These are phyloP conservation scores for Rossbeevera mucosa DNA, from an alignment of 768 basidiomycete genomes.

Conservation along the genomic window DNA sequence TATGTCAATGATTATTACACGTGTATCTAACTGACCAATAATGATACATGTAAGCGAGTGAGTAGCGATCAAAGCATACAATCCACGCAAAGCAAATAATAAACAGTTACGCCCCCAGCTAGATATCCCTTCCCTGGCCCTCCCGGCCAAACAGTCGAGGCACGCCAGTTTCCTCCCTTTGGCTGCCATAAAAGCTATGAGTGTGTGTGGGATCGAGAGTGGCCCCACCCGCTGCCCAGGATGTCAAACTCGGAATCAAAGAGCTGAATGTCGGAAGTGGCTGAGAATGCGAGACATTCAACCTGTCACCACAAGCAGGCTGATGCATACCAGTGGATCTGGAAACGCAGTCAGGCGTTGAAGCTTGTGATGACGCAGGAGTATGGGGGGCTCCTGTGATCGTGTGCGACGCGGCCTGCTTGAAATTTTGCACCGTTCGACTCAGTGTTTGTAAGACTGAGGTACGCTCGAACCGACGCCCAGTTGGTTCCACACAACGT, in stretches of 20 bases:
- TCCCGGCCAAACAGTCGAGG: conserved; percentile 28
- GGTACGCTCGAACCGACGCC: conserved; percentile 37
- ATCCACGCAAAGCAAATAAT: neutral
- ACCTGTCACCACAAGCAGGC: conserved; percentile 1
- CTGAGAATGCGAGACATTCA: conserved; percentile 15
- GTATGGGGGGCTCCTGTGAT: conserved; percentile 20
- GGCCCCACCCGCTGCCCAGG: conserved; percentile 31
- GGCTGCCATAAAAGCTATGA: conserved; percentile 3
- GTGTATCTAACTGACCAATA: conserved; percentile 7
- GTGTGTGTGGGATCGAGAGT: conserved; percentile 16
- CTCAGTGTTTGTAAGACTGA: conserved; percentile 54
- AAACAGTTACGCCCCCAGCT: conserved; percentile 2
- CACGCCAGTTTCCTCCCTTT: conserved; percentile 19
- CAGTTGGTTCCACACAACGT: conserved; percentile 2
- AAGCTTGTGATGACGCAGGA: conserved; percentile 6
- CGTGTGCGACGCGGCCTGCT: conserved; percentile 29
- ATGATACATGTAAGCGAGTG: conserved; percentile 10
- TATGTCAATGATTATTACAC: neutral
- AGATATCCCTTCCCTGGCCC: conserved; percentile 22
- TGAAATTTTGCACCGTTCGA: conserved; percentile 50
- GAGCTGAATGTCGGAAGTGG: conserved; percentile 20
- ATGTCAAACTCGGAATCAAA: conserved; percentile 32
- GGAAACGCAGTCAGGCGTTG: conserved; percentile 6
- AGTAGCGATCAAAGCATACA: conserved; percentile 5
- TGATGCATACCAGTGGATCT: conserved; percentile 1